Evolutionary conservation across 2,329 filamentous ascomycete genomes (phyloP).

Genomic region (Fusarium dimerum): DNA sequence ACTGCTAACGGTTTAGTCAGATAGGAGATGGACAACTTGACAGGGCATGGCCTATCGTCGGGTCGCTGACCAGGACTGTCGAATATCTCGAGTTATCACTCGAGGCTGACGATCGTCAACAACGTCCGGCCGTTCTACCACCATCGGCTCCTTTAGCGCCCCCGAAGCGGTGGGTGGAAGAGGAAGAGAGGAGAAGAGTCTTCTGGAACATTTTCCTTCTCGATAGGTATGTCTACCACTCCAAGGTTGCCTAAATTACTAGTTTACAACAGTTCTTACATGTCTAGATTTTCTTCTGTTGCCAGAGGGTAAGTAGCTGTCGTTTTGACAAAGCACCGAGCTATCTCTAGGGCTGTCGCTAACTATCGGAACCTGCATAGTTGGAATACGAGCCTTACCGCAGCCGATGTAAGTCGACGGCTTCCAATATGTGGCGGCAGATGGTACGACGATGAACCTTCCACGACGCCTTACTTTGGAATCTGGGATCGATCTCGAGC

Average conservation of each 20-base stretch:
- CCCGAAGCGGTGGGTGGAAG: constrained; percentile 30
- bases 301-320: too few relatives aligned
- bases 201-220: constrained; percentile 34
- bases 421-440: constrained; percentile 38
- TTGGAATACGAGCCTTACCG: constrained; percentile 31
- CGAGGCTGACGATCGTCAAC: constrained; percentile 10
- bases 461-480: constrained; percentile 43
- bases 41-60: constrained; percentile 29
- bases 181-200: constrained; percentile 30
- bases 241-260: neutral
- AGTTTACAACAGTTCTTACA: too few relatives aligned
- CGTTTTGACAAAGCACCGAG: neutral
- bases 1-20: neutral
- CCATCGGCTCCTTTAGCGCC: neutral
- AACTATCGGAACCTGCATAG: constrained; percentile 1
- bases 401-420: constrained; percentile 29
- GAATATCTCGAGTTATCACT: constrained; percentile 30
- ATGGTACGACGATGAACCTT: constrained; percentile 40
- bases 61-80: constrained; percentile 27
- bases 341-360: neutral
- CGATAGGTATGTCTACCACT: constrained; percentile 20
- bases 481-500: constrained; percentile 44
- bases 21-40: constrained; percentile 26
- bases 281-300: too few relatives aligned
- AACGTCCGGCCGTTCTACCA: neutral